A percentile compares a stretch with the other conserved stretches of the same genome.
Conservation (phyloP, 192 early-diverging fungal genomes). For the Coemansia sp. region DNA sequence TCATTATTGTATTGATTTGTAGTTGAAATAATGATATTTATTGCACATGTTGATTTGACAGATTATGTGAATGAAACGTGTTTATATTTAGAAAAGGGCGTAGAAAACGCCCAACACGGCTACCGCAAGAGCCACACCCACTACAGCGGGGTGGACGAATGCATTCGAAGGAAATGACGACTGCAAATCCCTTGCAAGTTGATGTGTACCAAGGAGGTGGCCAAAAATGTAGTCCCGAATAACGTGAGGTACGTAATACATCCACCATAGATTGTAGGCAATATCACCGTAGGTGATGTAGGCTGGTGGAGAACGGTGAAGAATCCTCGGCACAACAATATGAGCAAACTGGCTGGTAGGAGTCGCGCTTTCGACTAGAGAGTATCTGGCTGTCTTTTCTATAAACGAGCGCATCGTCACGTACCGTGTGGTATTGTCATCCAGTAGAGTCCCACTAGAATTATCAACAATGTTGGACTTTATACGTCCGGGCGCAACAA, state of each 20-base stretch:
- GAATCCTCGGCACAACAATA: conserved; percentile 51
- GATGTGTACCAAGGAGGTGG: conserved; percentile 45
- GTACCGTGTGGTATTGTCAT: conserved; percentile 55
- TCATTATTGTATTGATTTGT: too few relatives aligned
- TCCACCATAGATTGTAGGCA: conserved; percentile 26
- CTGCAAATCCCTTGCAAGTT: conserved; percentile 12
- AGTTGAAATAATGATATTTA: background rate
- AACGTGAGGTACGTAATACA: conserved; percentile 55
- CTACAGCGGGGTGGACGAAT: background rate
- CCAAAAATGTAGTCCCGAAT: conserved; percentile 52
- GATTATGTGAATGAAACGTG: background rate
- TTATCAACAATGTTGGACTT: conserved; percentile 62
- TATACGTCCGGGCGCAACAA: conserved; percentile 64
- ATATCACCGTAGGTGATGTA: conserved; percentile 63
- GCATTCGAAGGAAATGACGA: background rate
- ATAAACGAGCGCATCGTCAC: conserved; percentile 43
- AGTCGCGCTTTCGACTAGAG: conserved; percentile 54
- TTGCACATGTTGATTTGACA: too few relatives aligned
- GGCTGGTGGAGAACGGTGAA: conserved; percentile 38
- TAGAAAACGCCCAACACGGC: background rate
- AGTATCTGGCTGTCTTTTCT: conserved; percentile 45
- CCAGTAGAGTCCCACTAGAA: conserved; percentile 17
- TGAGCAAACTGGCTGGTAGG: conserved; percentile 59
- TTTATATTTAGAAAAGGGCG: background rate
- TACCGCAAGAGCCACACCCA: background rate